Evolutionary conservation across 2,329 filamentous ascomycete genomes (phyloP).

Genomic region (Ploettnerulaceae sp.): DNA sequence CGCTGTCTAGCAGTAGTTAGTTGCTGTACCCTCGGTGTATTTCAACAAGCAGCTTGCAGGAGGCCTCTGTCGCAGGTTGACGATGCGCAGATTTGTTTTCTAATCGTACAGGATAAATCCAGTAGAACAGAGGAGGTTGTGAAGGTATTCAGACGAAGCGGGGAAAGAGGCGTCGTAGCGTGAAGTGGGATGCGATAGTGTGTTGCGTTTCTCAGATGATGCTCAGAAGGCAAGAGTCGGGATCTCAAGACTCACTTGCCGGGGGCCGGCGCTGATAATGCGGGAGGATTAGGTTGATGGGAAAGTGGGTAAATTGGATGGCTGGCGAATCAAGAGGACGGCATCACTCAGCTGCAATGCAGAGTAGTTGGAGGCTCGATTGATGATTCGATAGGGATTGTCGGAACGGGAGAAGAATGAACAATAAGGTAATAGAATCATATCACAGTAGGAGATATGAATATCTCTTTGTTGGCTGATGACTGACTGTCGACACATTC

Average conservation of each 20-base stretch:
- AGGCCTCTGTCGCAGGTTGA: background rate
- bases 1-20: no score
- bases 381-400: slow-evolving; percentile 3
- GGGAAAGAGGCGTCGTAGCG: background rate
- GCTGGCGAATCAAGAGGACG: slow-evolving; percentile 8
- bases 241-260: slow-evolving; percentile 7
- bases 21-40: background rate
- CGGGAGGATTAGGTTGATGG: slow-evolving; percentile 14
- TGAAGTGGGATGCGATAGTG: background rate
- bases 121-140: no score
- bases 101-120: no score
- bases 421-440: background rate
- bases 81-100: no score
- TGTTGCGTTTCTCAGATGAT: background rate
- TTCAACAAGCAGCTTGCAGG: background rate
- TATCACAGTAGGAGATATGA: no score
- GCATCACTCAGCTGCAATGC: slow-evolving; percentile 3
- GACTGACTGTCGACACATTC: no score
- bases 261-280: slow-evolving; percentile 11
- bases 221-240: slow-evolving; percentile 3
- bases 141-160: no score
- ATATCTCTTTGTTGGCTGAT: no score
- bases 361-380: background rate
- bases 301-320: background rate
- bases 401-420: background rate